A percentile compares a stretch with the other conserved stretches of the same genome.
These are phyloP conservation scores for Phallus indusiatus DNA, from an alignment of 768 basidiomycete species.

Conservation along the genomic window DNA sequence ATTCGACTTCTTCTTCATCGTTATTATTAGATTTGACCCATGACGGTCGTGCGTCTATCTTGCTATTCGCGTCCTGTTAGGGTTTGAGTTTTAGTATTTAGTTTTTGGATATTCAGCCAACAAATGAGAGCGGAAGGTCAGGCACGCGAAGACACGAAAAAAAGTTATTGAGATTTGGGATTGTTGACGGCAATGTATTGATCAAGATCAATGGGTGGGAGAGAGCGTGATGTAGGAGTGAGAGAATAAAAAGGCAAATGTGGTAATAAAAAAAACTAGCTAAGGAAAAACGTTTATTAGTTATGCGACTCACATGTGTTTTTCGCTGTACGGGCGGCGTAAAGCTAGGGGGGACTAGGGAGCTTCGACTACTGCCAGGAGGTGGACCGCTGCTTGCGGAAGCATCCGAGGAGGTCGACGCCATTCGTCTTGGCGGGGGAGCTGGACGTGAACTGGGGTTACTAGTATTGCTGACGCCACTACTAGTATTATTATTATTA, in stretches of 20 bases:
- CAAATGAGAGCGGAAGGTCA: background rate
- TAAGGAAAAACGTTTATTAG: no score
- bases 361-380: background rate
- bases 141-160: background rate
- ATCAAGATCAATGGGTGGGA: background rate
- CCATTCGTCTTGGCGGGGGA: constrained; percentile 19
- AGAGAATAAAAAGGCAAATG: no score
- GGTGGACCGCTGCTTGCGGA: constrained; percentile 11
- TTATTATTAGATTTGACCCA: background rate
- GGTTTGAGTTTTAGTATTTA: background rate
- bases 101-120: no score
- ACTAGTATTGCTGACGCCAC: background rate
- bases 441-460: constrained; percentile 6
- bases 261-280: no score
- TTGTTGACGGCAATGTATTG: background rate
- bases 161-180: background rate
- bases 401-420: constrained; percentile 11
- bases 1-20: background rate
- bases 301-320: constrained; percentile 12
- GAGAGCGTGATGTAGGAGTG: background rate
- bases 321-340: constrained; percentile 3
- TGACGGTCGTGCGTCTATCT: background rate
- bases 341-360: constrained; percentile 9
- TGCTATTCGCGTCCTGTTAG: background rate
- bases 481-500: background rate